Conservation (phyloP, 805 yeast genomes). For the Yarrowia sp. region DNA sequence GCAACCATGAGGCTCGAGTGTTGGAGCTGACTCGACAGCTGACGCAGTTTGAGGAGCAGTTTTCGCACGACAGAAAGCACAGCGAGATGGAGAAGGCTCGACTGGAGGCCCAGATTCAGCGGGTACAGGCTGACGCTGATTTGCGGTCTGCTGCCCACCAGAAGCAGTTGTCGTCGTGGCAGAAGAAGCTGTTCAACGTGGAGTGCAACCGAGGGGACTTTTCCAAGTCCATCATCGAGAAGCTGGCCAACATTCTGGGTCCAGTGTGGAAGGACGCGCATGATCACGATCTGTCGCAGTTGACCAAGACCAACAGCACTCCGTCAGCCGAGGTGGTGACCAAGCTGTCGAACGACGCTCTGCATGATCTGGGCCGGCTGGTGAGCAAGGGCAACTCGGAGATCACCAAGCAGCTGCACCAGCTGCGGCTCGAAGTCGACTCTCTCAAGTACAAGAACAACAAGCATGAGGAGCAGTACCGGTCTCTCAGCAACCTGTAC, state of each 20-base stretch:
- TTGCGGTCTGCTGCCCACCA: constrained; percentile 7
- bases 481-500: constrained; percentile 12
- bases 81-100: not conserved
- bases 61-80: not conserved
- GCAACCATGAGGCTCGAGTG: constrained; percentile 18
- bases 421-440: constrained; percentile 17
- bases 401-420: constrained; percentile 21
- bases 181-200: constrained; percentile 21
- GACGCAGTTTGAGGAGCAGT: constrained; percentile 6
- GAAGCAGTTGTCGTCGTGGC: constrained; percentile 20
- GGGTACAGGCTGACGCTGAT: not conserved
- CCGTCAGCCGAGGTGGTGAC: constrained; percentile 14
- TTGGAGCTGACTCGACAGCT: constrained; percentile 9
- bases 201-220: constrained; percentile 22
- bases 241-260: constrained; percentile 12
- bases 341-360: constrained; percentile 16
- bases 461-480: constrained; percentile 23
- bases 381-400: constrained; percentile 19
- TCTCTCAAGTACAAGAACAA: constrained; percentile 10
- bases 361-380: constrained; percentile 3
- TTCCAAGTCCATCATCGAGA: constrained; percentile 14
- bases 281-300: not conserved
- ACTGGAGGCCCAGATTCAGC: constrained; percentile 1
- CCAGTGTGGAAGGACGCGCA: constrained; percentile 15
- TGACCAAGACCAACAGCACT: not conserved